A percentile compares a stretch with the other conserved stretches of the same genome.
These are phyloP conservation scores for Lithohypha guttulata DNA, from an alignment of 2,329 filamentous ascomycete species.

Conservation along the genomic window DNA sequence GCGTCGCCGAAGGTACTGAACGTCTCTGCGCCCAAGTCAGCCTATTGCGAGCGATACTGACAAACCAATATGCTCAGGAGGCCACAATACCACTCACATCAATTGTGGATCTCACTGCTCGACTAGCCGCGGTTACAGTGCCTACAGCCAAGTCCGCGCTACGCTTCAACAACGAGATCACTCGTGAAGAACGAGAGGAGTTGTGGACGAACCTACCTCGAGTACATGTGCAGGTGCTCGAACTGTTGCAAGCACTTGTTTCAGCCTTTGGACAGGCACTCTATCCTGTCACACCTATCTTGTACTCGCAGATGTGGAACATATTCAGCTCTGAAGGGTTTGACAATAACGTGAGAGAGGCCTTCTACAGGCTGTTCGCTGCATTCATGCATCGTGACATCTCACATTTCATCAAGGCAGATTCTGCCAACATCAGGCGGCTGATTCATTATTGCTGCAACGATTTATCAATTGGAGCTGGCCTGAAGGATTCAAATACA, in stretches of 20 bases:
- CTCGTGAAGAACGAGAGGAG: conserved; percentile 69
- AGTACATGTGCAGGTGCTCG: conserved; percentile 61
- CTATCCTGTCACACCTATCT: conserved; percentile 49
- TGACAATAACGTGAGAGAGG: conserved; percentile 45
- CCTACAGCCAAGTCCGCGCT: conserved; percentile 31
- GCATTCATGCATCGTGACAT: too few relatives aligned
- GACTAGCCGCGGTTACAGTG: conserved; percentile 57
- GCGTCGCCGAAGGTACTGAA: conserved; percentile 62
- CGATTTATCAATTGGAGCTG: conserved; percentile 42
- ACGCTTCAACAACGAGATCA: conserved; percentile 61
- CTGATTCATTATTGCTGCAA: conserved; percentile 60
- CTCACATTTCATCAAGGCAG: too few relatives aligned
- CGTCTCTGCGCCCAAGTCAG: conserved; percentile 56
- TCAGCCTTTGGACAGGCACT: conserved; percentile 48
- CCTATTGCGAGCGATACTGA: conserved; percentile 54
- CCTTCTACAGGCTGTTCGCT: too few relatives aligned
- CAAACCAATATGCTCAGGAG: conserved; percentile 51
- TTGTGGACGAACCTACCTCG: conserved; percentile 63
- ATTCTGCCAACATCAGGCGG: conserved; percentile 51
- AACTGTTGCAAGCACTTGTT: conserved; percentile 48
- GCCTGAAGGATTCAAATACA: background rate
- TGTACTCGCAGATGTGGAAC: conserved; percentile 61
- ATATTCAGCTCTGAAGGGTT: conserved; percentile 50
- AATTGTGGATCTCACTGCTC: conserved; percentile 57
- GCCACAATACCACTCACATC: conserved; percentile 58